Evolutionary conservation across 495 filamentous ascomycete species (phyloP), one percentile per base, ranked within the genome.

Genomic region (Pseudomonodictys pantanalensis): DNA sequence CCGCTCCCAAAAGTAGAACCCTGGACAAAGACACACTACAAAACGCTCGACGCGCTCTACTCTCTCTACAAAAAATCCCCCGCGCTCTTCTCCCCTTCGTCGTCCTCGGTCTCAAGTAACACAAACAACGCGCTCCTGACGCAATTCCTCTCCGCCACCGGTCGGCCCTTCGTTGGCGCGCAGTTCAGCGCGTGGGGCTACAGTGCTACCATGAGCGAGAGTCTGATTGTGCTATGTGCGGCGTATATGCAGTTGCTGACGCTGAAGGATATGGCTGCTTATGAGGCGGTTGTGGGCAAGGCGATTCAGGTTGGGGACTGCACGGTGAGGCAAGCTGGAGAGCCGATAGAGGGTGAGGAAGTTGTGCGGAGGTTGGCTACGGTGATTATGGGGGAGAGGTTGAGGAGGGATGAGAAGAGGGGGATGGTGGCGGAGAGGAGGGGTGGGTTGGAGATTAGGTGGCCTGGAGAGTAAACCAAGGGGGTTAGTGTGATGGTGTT

Each of bases 1-100:
- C 55, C 30, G 5, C 61, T 72, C 5, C 65, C 69, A 18, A 60
- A 60, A 22, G 32, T 62, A 28, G 56, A 70, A 32, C 69, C 68
- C 3, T 72, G 69, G 69, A 68, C 69, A 15, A 58, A 62, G 22
- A 62, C 65, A 6, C 69, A 72, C 46, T 72, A 70, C 62, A 65
- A 58, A 32, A 56, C 53, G 12, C 58, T 72, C 5, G 65, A 72
- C 41, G 33, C 24, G 1, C 56, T 72, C n/a, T 68, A 61, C 50
- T 62, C 64, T 47, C 29, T 48, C 4, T 52, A 64, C 61, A 63
- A 62, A 17, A 56, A 48, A 10, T 39, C 58, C 7, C 67, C 64
- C 10, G 39, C 57, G 2, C 48, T 63, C 29, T 71, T 71, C 55
- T 17, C 43, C 12, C 56, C 64, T 3, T 35, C 30, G 9, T 8